Percentiles rank a stretch among this genome's conserved stretches.
Conservation (phyloP, 371 early-diverging fungal species). For the Chytridium lagenaria region DNA sequence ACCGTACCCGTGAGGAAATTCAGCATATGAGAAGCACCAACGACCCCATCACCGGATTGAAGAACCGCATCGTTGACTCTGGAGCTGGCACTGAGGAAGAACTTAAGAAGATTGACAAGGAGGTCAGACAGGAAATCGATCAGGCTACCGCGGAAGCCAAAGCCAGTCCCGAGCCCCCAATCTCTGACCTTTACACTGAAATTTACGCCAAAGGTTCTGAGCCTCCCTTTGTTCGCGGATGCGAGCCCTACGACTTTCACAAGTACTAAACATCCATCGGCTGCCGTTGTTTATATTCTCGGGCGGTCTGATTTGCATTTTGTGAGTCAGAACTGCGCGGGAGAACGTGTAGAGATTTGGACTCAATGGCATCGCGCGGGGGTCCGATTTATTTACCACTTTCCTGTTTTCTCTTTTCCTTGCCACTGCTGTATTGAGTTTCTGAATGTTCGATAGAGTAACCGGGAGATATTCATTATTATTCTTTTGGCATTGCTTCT, state of each 20-base stretch:
- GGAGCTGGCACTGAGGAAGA: conserved; percentile 82
- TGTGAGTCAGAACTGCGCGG: no score
- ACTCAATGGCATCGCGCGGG: no score
- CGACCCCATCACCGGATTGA: conserved; percentile 92
- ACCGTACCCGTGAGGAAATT: conserved; percentile 91
- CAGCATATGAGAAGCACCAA: conserved; percentile 94
- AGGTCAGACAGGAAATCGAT: conserved; percentile 83
- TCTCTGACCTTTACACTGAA: conserved; percentile 77
- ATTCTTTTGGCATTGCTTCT: no score
- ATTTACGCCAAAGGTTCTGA: conserved; percentile 83
- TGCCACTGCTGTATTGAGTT: no score
- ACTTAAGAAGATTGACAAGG: conserved; percentile 93
- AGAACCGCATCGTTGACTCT: conserved; percentile 76
- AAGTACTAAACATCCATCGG: no score
- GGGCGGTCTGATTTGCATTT: no score
- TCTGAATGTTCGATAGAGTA: no score
- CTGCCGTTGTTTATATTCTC: no score
- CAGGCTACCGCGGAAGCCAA: conserved; percentile 85
- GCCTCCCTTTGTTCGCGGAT: conserved; percentile 76
- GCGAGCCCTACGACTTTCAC: conserved; percentile 42
- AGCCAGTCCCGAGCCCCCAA: conserved; percentile 80
- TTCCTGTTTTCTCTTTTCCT: no score
- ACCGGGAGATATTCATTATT: no score
- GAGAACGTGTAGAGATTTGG: no score
- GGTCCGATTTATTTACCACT: no score